Conservation (phyloP, 495 filamentous ascomycete genomes). For the Hapsidospora chrysogenum region DNA sequence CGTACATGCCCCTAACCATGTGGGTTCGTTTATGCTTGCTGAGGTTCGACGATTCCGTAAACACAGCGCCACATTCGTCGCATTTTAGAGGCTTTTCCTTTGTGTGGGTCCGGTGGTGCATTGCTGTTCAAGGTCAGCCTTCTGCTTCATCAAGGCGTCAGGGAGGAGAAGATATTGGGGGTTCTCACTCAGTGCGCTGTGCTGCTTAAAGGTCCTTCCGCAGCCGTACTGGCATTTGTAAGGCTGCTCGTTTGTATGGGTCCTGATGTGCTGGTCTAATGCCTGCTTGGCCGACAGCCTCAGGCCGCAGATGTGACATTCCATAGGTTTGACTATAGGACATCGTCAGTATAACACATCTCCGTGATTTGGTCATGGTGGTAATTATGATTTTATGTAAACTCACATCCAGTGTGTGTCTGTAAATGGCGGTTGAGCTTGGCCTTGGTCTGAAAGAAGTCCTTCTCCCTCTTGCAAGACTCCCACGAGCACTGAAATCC, state of each 20-base stretch:
- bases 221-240: constrained; percentile 34
- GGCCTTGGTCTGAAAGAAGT: constrained; percentile 36
- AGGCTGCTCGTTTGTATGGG: constrained; percentile 46
- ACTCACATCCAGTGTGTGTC: constrained; percentile 45
- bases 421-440: constrained; percentile 48
- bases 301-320: constrained; percentile 34
- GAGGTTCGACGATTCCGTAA: constrained; percentile 39
- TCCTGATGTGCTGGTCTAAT: constrained; percentile 41
- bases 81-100: constrained; percentile 29
- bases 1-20: constrained; percentile 30
- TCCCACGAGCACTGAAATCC: constrained; percentile 31
- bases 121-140: constrained; percentile 18
- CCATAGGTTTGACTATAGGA: constrained; percentile 37
- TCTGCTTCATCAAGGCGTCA: background rate
- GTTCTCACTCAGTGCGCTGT: constrained; percentile 34
- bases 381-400: background rate
- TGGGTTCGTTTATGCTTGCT: constrained; percentile 35
- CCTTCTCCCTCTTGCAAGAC: constrained; percentile 20
- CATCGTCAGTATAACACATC: constrained; percentile 3
- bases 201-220: constrained; percentile 36
- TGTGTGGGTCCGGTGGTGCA: constrained; percentile 37
- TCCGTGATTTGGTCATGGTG: background rate
- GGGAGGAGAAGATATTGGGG: background rate
- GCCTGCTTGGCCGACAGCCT: constrained; percentile 42
- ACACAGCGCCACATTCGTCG: constrained; percentile 28